Base-by-base conservation (phyloP, 306 rosid genomes). In the Cyclanthera cordifolia region DNA sequence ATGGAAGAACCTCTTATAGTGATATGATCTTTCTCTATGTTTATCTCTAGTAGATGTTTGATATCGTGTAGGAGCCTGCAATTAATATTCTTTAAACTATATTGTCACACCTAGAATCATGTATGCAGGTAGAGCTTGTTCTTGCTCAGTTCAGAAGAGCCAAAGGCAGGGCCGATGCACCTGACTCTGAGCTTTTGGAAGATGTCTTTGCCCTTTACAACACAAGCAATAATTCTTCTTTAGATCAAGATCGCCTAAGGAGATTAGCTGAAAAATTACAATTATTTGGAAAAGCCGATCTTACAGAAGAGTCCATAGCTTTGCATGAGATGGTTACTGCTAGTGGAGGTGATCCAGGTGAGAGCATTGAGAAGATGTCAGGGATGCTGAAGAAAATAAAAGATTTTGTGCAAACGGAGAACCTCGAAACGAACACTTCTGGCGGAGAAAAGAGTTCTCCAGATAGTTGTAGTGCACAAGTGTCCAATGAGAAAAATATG, bases 101-200 rank as follows among this genome's bases (percentile, higher is more conserved):
- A 69, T 72, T 20, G 30, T 57, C 69, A 63, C 59, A 21, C 45
- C 53, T 21, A 61, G 71, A 58, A 70, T 34, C 70, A 15, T 61
- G 34, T 79, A 52, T 81, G 70, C 82, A 94, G 99, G 91, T 90
- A 70, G 99, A 94, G 74, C 90, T 94, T 55, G 97, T 94, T 81
- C 95, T 90, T 74, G 76, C 96, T 68, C 99, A 94, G 75, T 94
- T 94, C 73, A 83, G 82, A 88, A 83, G 95, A 81, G 99, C 99
- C 77, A 90, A 90, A 72, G 97, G 87, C 78, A 82, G 90, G 78
- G 80, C 75, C 69, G 97, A 90, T 60, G 76, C 77, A 20, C 89
- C 87, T 0, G 95, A 94, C 82, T 82, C 64, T 52, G 87, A 86
- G 82, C 83, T 90, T 63, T 77, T 75, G 59, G 96, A 82, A 47